Evolutionary conservation across 805 yeast species (phyloP).

Genomic region (Zygotorulaspora florentina): DNA sequence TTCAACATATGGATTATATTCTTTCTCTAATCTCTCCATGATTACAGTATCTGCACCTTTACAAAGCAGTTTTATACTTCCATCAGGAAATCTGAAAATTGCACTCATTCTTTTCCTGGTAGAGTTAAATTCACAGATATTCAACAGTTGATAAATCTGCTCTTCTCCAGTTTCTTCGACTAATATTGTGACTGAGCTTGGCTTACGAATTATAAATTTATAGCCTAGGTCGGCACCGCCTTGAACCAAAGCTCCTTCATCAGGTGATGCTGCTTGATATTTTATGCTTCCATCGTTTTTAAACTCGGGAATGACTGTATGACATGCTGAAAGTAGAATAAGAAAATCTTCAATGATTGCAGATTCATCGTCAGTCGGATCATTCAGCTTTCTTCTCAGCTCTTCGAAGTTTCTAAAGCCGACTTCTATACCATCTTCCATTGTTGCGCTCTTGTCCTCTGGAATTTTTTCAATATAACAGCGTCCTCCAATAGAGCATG

Average conservation of each 20-base stretch:
- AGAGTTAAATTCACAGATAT: conserved; percentile 94
- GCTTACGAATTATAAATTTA: conserved; percentile 78
- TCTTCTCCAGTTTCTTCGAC: conserved; percentile 46
- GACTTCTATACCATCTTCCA: conserved; percentile 73
- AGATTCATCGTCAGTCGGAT: conserved; percentile 44
- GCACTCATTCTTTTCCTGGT: conserved; percentile 98
- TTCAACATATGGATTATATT: conserved; percentile 71
- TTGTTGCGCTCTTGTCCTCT: conserved; percentile 73
- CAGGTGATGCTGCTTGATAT: conserved; percentile 98
- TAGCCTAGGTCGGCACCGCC: conserved; percentile 92
- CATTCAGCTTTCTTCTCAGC: conserved; percentile 45
- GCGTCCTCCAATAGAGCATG: conserved; percentile 88
- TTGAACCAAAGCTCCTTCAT: conserved; percentile 96
- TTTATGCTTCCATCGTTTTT: conserved; percentile 62
- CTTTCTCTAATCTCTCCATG: conserved; percentile 68
- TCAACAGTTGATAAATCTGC: conserved; percentile 68
- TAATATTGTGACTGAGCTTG: conserved; percentile 70
- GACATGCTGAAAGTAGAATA: conserved; percentile 84
- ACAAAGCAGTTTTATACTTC: conserved; percentile 78
- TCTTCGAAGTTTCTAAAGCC: conserved; percentile 74
- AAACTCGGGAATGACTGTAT: conserved; percentile 93
- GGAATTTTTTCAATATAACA: conserved; percentile 88
- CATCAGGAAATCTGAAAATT: conserved; percentile 90
- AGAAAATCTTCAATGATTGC: conserved; percentile 67
- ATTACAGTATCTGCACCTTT: conserved; percentile 99